Evolutionary conservation across 2,329 filamentous ascomycete genomes (phyloP), one percentile per base, ranked within the genome.

Genomic region (Colletotrichum godetiae): DNA sequence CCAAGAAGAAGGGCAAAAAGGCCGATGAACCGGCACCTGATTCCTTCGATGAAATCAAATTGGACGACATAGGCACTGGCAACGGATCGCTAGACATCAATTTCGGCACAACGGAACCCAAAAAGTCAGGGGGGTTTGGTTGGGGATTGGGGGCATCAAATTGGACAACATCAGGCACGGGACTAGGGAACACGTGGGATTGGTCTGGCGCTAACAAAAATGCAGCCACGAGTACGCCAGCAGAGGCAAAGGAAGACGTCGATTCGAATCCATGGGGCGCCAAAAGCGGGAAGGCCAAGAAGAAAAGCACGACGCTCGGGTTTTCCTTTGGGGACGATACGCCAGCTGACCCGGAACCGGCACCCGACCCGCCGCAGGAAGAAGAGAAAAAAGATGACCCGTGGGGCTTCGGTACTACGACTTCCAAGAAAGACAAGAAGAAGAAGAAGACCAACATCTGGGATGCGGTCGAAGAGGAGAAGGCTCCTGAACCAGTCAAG

Each of bases 1-100:
- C 49, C 29, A 91, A 91, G 79, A 90, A 90, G 79, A 89, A 89
- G 76, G 82, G 81, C 75, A 89, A 88, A 81, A 88, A 90, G 72
- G 76, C 59, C 35, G 79, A 78, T 6, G 82, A 83, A 24, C 78
- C 29, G 78, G 84, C 13, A 76, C 82, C 19, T 67, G 86, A 86
- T 63, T 76, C 80, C 6, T 94, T 94, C 76, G 87, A 93, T 57
- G 92, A 94, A 33, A 90, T 95, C 76, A 93, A 90, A 77, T 81
- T 94, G 31, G 88, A 91, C 75, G 91, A 92, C 68, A 79, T 82
- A 31, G 86, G 84, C 60, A 49, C 57, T 24, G 61, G 55, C 60
- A 61, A 64, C n/a, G 89, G 90, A 1, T 88, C 89, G 68, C 79
- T 91, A 6, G 89, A 91, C 74, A 78, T 91, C 15, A 88, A 85